These are phyloP conservation scores for Dactylonectria macrodidyma DNA, from an alignment of 2,329 filamentous ascomycete species.

Conservation along the genomic window DNA sequence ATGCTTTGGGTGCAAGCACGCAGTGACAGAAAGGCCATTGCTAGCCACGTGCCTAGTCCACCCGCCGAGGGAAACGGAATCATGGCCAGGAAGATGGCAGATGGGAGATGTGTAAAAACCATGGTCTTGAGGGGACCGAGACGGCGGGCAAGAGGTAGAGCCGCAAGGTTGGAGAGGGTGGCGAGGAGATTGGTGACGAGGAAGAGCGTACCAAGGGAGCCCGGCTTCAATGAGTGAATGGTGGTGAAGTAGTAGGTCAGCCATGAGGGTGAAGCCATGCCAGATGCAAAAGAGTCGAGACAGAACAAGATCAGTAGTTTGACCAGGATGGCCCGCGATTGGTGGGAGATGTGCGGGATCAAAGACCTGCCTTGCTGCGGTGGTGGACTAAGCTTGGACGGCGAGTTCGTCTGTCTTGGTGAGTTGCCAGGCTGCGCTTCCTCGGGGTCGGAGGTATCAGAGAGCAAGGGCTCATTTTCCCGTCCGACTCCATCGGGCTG, in stretches of 20 bases:
- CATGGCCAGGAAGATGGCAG: slow-evolving; percentile 74
- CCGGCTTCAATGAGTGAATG: slow-evolving; percentile 58
- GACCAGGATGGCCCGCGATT: not conserved
- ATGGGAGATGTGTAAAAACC: slow-evolving; percentile 82
- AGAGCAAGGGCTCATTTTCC: not conserved
- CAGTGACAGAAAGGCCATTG: slow-evolving; percentile 73
- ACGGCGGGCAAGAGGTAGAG: slow-evolving; percentile 68
- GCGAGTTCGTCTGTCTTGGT: not conserved
- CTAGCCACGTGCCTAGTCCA: slow-evolving; percentile 49
- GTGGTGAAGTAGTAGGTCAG: slow-evolving; percentile 67
- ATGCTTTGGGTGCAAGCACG: slow-evolving; percentile 76
- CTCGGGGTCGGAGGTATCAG: not conserved
- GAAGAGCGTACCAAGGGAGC: slow-evolving; percentile 68
- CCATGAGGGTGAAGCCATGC: slow-evolving; percentile 59
- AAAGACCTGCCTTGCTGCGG: not conserved
- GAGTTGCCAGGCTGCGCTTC: not conserved
- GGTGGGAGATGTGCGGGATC: not conserved
- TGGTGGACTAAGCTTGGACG: not conserved
- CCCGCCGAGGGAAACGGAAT: slow-evolving; percentile 70
- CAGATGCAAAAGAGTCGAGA: slow-evolving; percentile 3
- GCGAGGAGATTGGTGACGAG: slow-evolving; percentile 68
- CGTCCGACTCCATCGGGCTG: not conserved
- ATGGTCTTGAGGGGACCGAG: slow-evolving; percentile 79
- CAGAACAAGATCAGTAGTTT: not conserved
- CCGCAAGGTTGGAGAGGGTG: slow-evolving; percentile 66